Evolutionary conservation across 75 land plant genomes (phyloP), one percentile per base, ranked within the genome.

Genomic region (Sequoia sempervirens): DNA sequence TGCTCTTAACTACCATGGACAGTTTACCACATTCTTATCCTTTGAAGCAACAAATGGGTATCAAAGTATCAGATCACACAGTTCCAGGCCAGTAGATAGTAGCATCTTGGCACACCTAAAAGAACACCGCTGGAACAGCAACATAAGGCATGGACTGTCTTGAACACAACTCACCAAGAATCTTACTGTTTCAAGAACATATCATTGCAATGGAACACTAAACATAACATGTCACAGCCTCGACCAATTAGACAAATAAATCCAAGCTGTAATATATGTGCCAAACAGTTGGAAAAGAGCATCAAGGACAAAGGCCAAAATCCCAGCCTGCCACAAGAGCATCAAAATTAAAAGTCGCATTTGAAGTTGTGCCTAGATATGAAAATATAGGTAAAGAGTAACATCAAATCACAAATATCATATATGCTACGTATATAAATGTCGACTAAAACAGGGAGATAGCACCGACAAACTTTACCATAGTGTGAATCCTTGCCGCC

Each of bases 261-360:
- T 30, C 46, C 45, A 78, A 43, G 52, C 46, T 78, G 80, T 41
- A 78, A 78, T 43, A 78, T n/a, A 78, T n/a, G 80, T 45, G 40
- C 80, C 52, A 78, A 78, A 78, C 80, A 78, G 52, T 78, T 78
- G n/a, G 32, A 78, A 41, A 78, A 78, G 80, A 11, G 80, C 46
- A 78, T 78, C 52, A 78, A 78, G 47, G 41, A 78, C 80, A 78
- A 78, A 78, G 47, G 47, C 47, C 80, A 41, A 70, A 43, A 78
- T 78, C 47, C 52, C 13, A 43, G 80, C 80, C 80, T 78, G 80
- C 80, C 80, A 78, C 47, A 78, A 78, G 80, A 78, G 80, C 80
- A 78, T 38, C 80, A 78, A 9, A 78, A 78, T 78, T 78, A 78
- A 78, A 43, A 23, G 26, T 76, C n/a, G n/a, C 41, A 6, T 38